Evolutionary conservation across 345 rosid species (phyloP), one percentile per base, ranked within the genome.

Genomic region (Sonneratia alba): DNA sequence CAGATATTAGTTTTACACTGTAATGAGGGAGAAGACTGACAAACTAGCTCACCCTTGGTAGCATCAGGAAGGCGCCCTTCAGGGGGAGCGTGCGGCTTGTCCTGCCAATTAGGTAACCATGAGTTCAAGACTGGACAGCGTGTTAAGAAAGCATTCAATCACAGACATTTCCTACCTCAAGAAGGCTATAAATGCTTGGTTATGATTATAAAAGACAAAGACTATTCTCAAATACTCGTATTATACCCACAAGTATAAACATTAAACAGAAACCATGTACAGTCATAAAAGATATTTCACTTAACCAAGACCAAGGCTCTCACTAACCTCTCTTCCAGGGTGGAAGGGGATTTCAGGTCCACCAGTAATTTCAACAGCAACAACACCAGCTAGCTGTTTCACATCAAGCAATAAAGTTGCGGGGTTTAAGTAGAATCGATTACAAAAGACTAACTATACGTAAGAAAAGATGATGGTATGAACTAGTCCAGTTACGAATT

Each of bases 321-420:
- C 53, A 83, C 89, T 65, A 24, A 90, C 98, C 96, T 82, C 94
- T 80, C 97, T 88, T 65, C 96, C 98, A 0, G 98, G 96, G 80
- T 93, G 98, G 85, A 93, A 91, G 32, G 97, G 92, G 64, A 93
- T 7, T n/a, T 93, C 97, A 72, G 98, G 98, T 21, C 98, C 97
- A 68, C 98, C 98, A 10, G 98, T 91, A 53, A 91, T 36, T 83
- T 91, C 97, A 16, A 91, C 91, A 27, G 82, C 98, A 48, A 91
- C 96, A 66, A 93, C 92, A 70, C 96, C 97, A 67, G 97, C 98
- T 61, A 93, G 86, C 98, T 93, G 77, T 65, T 75, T 37, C 70
- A 51, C 45, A 36, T 7, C 71, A 77, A 15, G 16, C 61, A 14
- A 43, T 4, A 42, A 70, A 47, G 15, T 72, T 68, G 37, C 9